Evolutionary conservation across 2,329 filamentous ascomycete genomes (phyloP).

Genomic region (Ophiostoma pallidulum): DNA sequence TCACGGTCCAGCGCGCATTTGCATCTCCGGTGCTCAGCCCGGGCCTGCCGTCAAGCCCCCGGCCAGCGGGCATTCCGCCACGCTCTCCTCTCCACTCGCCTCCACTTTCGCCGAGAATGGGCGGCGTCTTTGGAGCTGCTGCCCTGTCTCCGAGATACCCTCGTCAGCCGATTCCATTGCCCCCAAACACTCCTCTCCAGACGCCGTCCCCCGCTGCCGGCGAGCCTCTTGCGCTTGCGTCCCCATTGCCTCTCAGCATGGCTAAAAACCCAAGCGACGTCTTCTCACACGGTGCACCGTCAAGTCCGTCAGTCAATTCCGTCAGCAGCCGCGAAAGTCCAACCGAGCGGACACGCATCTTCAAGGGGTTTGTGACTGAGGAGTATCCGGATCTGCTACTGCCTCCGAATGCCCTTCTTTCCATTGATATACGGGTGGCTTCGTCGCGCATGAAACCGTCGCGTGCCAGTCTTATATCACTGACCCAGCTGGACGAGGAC

Average conservation of each 20-base stretch:
- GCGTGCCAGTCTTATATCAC: slow-evolving; percentile 69
- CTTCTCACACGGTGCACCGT: slow-evolving; percentile 20
- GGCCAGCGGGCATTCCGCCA: slow-evolving; percentile 41
- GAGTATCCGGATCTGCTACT: slow-evolving; percentile 80
- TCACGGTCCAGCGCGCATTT: slow-evolving; percentile 15
- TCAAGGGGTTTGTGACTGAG: slow-evolving; percentile 69
- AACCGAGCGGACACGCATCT: slow-evolving; percentile 45
- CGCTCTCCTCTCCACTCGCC: slow-evolving; percentile 50
- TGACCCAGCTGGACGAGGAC: slow-evolving; percentile 78
- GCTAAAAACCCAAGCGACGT: slow-evolving; percentile 26
- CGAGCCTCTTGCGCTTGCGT: slow-evolving; percentile 27
- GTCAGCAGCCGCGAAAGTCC: slow-evolving; percentile 29
- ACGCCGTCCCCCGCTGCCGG: slow-evolving; percentile 39
- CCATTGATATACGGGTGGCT: slow-evolving; percentile 76
- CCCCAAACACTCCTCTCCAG: slow-evolving; percentile 57
- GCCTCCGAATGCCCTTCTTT: slow-evolving; percentile 78
- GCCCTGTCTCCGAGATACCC: slow-evolving; percentile 62
- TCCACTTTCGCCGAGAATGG: slow-evolving; percentile 57
- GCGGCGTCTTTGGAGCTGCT: slow-evolving; percentile 14
- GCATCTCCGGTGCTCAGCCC: slow-evolving; percentile 44
- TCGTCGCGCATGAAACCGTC: slow-evolving; percentile 95
- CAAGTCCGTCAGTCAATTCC: slow-evolving; percentile 12
- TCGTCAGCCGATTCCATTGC: slow-evolving; percentile 62
- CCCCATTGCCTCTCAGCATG: slow-evolving; percentile 33
- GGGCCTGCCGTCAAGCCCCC: slow-evolving; percentile 50